Evolutionary conservation across 805 yeast species (phyloP).

Genomic region (Candida anglica): DNA sequence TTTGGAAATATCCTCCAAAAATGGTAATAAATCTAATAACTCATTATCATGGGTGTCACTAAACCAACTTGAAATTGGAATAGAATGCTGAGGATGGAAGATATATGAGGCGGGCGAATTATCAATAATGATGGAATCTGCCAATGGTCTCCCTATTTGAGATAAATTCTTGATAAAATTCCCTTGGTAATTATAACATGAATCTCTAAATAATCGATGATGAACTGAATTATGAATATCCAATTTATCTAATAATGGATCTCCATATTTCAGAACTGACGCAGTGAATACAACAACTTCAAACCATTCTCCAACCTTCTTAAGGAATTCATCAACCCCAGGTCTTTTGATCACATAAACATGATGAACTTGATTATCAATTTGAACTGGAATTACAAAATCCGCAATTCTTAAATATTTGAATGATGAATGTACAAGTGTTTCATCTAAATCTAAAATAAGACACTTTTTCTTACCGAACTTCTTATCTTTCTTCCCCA

Average conservation of each 20-base stretch:
- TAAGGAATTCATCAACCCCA: constrained; percentile 92
- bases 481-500: constrained; percentile 50
- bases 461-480: constrained; percentile 75
- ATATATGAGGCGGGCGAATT: constrained; percentile 98
- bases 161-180: constrained; percentile 91
- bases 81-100: constrained; percentile 96
- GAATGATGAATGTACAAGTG: constrained; percentile 92
- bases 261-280: constrained; percentile 91
- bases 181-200: constrained; percentile 91
- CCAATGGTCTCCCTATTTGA: constrained; percentile 88
- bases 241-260: constrained; percentile 85
- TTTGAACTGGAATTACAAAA: constrained; percentile 95
- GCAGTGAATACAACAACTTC: constrained; percentile 98
- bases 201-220: constrained; percentile 90
- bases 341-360: constrained; percentile 97
- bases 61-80: constrained; percentile 97
- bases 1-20: constrained; percentile 78
- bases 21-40: constrained; percentile 84
- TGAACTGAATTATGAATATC: constrained; percentile 76
- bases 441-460: constrained; percentile 90
- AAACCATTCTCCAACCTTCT: constrained; percentile 75
- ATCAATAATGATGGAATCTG: constrained; percentile 85
- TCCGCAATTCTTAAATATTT: constrained; percentile 90
- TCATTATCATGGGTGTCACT: constrained; percentile 97
- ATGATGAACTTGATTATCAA: constrained; percentile 86